Evolutionary conservation across 2,329 filamentous ascomycete genomes (phyloP), one percentile per base, ranked within the genome.

Genomic region (Exophiala sideris): DNA sequence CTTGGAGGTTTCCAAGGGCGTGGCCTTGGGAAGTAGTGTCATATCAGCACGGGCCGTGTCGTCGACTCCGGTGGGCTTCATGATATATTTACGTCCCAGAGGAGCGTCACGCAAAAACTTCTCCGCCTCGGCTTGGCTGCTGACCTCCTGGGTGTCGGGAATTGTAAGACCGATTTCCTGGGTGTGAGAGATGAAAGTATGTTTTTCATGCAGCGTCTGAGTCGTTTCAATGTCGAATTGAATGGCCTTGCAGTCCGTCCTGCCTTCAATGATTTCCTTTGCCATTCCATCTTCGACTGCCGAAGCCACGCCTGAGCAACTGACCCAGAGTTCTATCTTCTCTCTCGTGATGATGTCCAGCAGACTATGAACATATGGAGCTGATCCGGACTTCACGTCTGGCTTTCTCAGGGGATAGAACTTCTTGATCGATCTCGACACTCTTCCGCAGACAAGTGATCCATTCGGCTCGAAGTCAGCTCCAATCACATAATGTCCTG

Each of bases 401-500:
- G 51, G 68, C 59, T 65, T 72, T 32, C 66, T 72, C 32, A 78
- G 68, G 8, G 62, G 73, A 67, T 85, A 80, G 67, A 86, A 88
- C 2, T 63, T 69, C 9, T 72, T 67, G 1, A 90, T 60, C 0
- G 81, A 71, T 10, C 63, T 72, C 0, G 87, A 90, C 52, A 82
- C 79, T 14, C 82, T 77, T 3, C 83, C 84, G 5, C 76, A 72
- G 1, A 77, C 76, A 0, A 76, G 71, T 32, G 77, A 67, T n/a
- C 71, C 67, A 16, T 68, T 53, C 1, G 74, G 68, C 45, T 81
- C 76, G 48, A 85, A 81, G 64, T 89, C 87, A 9, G 86, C 86
- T 3, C 86, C 87, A 38, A 91, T 79, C 36, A 91, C 86, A n/a
- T 77, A 76, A 66, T 90, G 85, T 2, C 85, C 85, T 1, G 78